Conservation (phyloP, 805 yeast species). For the Starmerella kuoi region DNA sequence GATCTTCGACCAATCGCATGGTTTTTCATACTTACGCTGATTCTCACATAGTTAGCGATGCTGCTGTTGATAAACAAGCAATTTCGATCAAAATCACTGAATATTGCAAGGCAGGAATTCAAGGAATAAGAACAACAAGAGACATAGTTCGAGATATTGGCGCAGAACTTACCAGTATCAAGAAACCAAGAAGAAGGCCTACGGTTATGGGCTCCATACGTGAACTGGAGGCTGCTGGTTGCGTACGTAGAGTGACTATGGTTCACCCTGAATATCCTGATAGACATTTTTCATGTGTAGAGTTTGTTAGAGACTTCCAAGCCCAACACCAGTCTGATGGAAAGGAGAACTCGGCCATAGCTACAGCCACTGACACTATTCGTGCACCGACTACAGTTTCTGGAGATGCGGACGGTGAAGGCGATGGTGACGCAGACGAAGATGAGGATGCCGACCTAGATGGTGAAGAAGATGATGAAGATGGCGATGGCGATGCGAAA, state of each 20-base stretch:
- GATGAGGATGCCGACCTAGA: background rate
- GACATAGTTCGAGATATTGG: conserved; percentile 33
- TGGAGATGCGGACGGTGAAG: background rate
- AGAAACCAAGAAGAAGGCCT: conserved; percentile 20
- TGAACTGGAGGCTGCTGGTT: conserved; percentile 24
- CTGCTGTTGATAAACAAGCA: conserved; percentile 18
- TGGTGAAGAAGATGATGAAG: conserved; percentile 23
- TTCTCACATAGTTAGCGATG: background rate
- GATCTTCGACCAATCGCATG: conserved; percentile 28
- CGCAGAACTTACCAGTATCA: conserved; percentile 21
- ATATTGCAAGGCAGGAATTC: conserved; percentile 25
- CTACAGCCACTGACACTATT: background rate
- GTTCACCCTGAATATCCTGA: conserved; percentile 26
- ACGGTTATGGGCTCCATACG: conserved; percentile 22
- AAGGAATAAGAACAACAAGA: conserved; percentile 27
- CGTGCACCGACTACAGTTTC: background rate
- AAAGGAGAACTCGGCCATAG: background rate
- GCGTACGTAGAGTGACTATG: conserved; percentile 27
- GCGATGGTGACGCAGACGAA: background rate
- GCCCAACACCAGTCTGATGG: too few relatives aligned
- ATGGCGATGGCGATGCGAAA: conserved; percentile 22
- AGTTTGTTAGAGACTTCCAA: conserved; percentile 21
- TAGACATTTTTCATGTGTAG: conserved; percentile 29
- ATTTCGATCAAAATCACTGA: conserved; percentile 24
- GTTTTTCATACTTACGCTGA: conserved; percentile 18